phyloP scores from a whole-genome alignment of 2,329 filamentous ascomycete species.

The Plectosphaerella sp. region DNA sequence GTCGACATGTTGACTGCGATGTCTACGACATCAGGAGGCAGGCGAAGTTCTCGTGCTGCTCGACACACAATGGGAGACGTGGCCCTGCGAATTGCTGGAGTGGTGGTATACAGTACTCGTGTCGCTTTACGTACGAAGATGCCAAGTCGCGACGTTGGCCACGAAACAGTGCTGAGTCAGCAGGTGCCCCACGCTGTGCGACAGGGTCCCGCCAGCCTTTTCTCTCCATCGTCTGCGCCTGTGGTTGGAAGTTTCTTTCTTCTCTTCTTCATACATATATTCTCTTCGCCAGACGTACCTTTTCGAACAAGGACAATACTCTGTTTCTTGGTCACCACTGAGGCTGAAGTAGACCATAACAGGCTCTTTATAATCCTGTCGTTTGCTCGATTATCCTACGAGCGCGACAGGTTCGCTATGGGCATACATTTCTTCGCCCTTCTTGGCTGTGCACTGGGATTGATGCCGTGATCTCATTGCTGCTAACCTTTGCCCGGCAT shows the following conservation, averaged over 20 bases:
- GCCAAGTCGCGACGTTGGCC: background rate
- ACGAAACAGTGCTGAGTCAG: background rate
- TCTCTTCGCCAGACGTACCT: slow-evolving; percentile 36
- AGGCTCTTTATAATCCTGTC: slow-evolving; percentile 58
- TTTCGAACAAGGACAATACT: slow-evolving; percentile 22
- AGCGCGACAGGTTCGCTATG: slow-evolving; percentile 59
- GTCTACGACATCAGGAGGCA: slow-evolving; percentile 9
- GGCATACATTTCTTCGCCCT: slow-evolving; percentile 40
- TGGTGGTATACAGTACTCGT: background rate
- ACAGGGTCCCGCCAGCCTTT: too few relatives aligned
- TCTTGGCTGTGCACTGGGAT: too few relatives aligned
- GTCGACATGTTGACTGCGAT: slow-evolving; percentile 20
- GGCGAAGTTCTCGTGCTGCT: background rate
- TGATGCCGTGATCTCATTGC: too few relatives aligned
- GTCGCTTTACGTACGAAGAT: background rate
- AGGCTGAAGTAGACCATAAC: slow-evolving; percentile 47
- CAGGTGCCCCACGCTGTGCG: background rate
- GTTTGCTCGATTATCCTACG: slow-evolving; percentile 37
- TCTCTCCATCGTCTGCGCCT: background rate
- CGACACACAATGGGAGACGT: background rate
- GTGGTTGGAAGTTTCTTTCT: slow-evolving; percentile 18
- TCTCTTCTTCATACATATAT: slow-evolving; percentile 43
- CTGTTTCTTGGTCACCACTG: slow-evolving; percentile 39
- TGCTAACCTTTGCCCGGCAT: too few relatives aligned
- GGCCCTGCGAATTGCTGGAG: background rate